These are phyloP conservation scores for Patellifolia procumbens DNA, from an alignment of 179 eudicot genomes.

Conservation along the genomic window DNA sequence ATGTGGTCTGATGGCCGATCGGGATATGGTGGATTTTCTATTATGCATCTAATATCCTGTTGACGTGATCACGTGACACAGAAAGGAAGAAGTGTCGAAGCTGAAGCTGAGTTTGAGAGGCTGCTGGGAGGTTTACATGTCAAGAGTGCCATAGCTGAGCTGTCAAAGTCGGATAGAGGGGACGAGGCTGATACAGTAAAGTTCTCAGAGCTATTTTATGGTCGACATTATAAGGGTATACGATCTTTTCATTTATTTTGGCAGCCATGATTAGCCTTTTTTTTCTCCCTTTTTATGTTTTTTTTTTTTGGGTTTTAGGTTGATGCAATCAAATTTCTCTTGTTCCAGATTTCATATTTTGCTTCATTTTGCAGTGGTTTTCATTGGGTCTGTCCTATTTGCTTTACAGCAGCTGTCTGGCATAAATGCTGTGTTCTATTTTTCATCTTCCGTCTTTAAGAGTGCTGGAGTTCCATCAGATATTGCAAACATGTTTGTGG, in stretches of 20 bases:
- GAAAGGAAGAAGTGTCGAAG: constrained; percentile 81
- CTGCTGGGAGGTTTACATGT: constrained; percentile 71
- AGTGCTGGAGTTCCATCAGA: constrained; percentile 83
- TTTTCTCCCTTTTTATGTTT: background rate
- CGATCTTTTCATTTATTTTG: background rate
- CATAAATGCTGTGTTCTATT: constrained; percentile 93
- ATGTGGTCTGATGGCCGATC: background rate
- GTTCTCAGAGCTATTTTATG: constrained; percentile 60
- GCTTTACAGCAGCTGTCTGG: constrained; percentile 96
- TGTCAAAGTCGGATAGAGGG: constrained; percentile 71
- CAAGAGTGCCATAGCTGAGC: constrained; percentile 68
- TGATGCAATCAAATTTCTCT: background rate
- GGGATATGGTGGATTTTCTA: background rate
- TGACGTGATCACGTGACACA: constrained; percentile 30
- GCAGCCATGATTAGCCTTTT: too few relatives aligned
- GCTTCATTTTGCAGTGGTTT: constrained; percentile 69
- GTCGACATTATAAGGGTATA: constrained; percentile 72
- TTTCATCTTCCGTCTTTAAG: constrained; percentile 88
- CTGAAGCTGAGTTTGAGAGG: constrained; percentile 76
- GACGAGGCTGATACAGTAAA: constrained; percentile 65
- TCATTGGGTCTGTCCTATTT: constrained; percentile 77
- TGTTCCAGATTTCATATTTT: constrained; percentile 24
- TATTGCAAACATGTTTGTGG: constrained; percentile 71
- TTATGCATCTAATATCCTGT: constrained; percentile 9
- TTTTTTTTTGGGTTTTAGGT: background rate